Evolutionary conservation across 2,329 filamentous ascomycete species (phyloP).

Genomic region (Aspergillus puulaauensis): DNA sequence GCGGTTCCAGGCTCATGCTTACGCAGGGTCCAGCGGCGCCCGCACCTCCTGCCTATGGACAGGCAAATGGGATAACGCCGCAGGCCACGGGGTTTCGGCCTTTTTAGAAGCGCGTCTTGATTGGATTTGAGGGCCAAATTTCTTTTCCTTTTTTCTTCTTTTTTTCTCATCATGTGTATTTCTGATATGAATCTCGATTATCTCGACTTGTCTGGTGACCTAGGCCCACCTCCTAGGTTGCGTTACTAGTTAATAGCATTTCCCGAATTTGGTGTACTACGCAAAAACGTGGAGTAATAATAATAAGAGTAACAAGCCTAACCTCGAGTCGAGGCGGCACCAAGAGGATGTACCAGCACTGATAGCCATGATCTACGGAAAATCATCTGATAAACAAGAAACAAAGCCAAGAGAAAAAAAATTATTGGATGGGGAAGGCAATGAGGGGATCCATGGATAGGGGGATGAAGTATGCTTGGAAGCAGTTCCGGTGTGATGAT

Average conservation of each 20-base stretch:
- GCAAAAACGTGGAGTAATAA: neutral
- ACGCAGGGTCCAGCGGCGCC: slow-evolving; percentile 77
- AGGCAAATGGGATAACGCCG: slow-evolving; percentile 84
- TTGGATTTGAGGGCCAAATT: slow-evolving; percentile 14
- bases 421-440: neutral
- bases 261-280: slow-evolving; percentile 2
- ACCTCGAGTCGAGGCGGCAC: neutral
- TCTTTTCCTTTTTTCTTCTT: neutral
- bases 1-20: slow-evolving; percentile 86
- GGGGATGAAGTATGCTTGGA: neutral
- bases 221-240: neutral
- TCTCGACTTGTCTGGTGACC: slow-evolving; percentile 3
- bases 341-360: neutral
- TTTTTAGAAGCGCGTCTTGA: slow-evolving; percentile 43
- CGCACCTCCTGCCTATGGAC: slow-evolving; percentile 65
- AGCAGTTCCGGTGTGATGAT: slow-evolving; percentile 5
- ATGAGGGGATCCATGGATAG: neutral
- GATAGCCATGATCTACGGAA: neutral
- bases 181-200: slow-evolving; percentile 7
- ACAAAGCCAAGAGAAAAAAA: neutral
- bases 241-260: slow-evolving; percentile 9
- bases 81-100: slow-evolving; percentile 76
- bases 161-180: slow-evolving; percentile 9
- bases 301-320: slow-evolving; percentile 1
- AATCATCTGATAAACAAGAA: neutral